These are phyloP conservation scores for Metarhizium guizhouense DNA, from an alignment of 2,329 filamentous ascomycete species.

Conservation along the genomic window DNA sequence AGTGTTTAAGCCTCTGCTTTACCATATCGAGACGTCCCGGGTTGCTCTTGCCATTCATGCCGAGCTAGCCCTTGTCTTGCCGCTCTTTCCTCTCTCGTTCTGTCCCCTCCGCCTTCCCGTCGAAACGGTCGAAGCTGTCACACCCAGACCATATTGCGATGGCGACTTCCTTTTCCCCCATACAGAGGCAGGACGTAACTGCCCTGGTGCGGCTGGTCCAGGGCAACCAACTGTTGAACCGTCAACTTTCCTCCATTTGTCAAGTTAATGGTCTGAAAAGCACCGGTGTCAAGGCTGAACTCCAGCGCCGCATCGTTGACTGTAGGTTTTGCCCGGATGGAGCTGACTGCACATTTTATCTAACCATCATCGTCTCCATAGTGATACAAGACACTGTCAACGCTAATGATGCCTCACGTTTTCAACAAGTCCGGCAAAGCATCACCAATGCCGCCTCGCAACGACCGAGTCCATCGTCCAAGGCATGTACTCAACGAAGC, in stretches of 20 bases:
- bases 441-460: conserved; percentile 25
- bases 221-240: conserved; percentile 39
- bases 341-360: background rate
- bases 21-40: background rate
- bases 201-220: conserved; percentile 35
- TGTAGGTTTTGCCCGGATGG: conserved; percentile 48
- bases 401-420: conserved; percentile 28
- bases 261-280: conserved; percentile 64
- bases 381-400: conserved; percentile 32
- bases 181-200: conserved; percentile 33
- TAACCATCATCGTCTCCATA: conserved; percentile 13
- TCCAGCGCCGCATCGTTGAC: conserved; percentile 69
- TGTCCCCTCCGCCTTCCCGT: background rate
- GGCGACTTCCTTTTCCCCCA: conserved; percentile 17
- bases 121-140: background rate
- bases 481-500: conserved; percentile 7
- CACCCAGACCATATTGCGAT: conserved; percentile 7
- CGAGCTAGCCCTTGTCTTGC: background rate
- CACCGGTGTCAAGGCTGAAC: conserved; percentile 74
- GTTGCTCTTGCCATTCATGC: background rate
- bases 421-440: conserved; percentile 35
- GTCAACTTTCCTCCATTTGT: conserved; percentile 69
- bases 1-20: background rate
- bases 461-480: conserved; percentile 17
- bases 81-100: too few species aligned